phyloP scores from a whole-genome alignment of 164 flowering plant species.

The Magnolia sinica region DNA sequence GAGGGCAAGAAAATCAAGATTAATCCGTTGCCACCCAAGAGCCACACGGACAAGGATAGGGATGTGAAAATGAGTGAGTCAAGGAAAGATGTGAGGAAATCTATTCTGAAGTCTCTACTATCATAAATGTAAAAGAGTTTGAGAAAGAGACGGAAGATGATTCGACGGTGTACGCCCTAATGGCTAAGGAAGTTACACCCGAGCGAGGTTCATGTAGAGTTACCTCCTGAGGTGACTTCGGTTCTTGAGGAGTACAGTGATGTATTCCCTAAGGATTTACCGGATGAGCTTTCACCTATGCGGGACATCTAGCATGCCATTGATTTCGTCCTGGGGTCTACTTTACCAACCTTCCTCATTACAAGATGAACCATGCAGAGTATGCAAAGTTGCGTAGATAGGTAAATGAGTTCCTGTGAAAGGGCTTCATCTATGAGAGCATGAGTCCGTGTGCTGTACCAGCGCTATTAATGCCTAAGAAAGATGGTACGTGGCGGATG shows the following conservation, averaged over 20 bases:
- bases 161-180: neutral
- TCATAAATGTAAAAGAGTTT: neutral
- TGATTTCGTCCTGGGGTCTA: neutral
- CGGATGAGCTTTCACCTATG: neutral
- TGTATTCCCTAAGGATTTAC: neutral
- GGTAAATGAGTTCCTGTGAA: neutral
- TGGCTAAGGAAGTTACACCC: neutral
- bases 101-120: neutral
- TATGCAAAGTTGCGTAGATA: too few relatives aligned
- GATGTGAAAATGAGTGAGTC: too few relatives aligned
- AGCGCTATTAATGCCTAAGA: neutral
- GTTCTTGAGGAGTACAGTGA: neutral
- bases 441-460: neutral
- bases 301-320: too few relatives aligned
- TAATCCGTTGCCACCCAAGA: neutral
- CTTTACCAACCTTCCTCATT: neutral
- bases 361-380: too few relatives aligned
- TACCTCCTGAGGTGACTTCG: neutral
- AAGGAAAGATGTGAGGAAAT: neutral
- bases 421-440: constrained; percentile 8
- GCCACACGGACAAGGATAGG: neutral
- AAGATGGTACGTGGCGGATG: constrained; percentile 5
- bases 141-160: neutral
- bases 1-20: neutral
- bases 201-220: neutral